Percentiles rank a stretch among this genome's conserved stretches.
phyloP scores from a whole-genome alignment of 1,284 basidiomycete species.

The Boletus semigastroideus region DNA sequence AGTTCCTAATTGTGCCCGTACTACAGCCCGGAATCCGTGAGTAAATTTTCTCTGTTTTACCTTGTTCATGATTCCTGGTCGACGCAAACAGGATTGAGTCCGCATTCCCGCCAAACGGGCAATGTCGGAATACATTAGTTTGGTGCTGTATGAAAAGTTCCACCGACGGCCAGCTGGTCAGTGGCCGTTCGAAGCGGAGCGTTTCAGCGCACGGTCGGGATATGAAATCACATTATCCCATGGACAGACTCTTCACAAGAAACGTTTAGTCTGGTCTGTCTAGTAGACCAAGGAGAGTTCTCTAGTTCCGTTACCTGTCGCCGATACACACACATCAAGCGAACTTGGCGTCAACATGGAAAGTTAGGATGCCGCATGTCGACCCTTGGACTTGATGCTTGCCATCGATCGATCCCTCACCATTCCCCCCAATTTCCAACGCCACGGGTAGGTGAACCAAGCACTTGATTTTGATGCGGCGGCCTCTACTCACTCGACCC shows the following conservation, averaged over 20 bases:
- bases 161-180: not conserved
- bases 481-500: too few species aligned
- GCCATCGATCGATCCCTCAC: constrained; percentile 1
- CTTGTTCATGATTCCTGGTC: not conserved
- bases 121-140: not conserved
- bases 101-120: not conserved
- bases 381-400: not conserved
- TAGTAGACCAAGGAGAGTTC: not conserved
- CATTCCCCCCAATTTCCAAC: not conserved
- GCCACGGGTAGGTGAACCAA: not conserved
- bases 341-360: not conserved
- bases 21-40: not conserved
- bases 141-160: not conserved
- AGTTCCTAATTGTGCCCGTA: constrained; percentile 1
- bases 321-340: not conserved
- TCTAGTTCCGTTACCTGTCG: not conserved
- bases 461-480: not conserved
- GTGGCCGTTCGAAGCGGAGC: constrained; percentile 11
- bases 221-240: constrained; percentile 11
- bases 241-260: not conserved
- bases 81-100: not conserved
- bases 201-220: constrained; percentile 12
- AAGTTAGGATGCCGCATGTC: not conserved
- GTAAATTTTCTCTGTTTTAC: not conserved
- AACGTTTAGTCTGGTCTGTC: not conserved